Evolutionary conservation across 2,329 filamentous ascomycete genomes (phyloP).

Genomic region (Onygenales sp.): DNA sequence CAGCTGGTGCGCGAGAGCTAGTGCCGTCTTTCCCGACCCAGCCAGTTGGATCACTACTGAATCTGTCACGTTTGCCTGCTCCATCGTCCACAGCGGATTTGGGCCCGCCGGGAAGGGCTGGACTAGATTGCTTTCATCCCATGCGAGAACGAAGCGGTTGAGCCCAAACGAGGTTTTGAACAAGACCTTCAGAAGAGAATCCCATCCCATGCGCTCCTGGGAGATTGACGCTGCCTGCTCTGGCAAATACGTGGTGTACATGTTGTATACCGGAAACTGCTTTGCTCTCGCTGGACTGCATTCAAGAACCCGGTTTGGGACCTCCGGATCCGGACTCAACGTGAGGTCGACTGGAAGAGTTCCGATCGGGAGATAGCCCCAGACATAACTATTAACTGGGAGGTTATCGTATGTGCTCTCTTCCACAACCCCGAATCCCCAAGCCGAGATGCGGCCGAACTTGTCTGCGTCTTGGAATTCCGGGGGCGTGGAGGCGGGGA

Average conservation of each 20-base stretch:
- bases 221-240: slow-evolving; percentile 1
- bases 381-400: slow-evolving; percentile 12
- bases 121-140: slow-evolving; percentile 5
- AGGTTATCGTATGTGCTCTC: slow-evolving; percentile 12
- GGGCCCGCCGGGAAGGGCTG: slow-evolving; percentile 6
- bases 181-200: slow-evolving; percentile 12
- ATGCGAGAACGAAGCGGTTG: slow-evolving; percentile 17
- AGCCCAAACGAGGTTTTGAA: slow-evolving; percentile 15
- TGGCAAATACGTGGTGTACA: background rate
- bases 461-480: slow-evolving; percentile 12
- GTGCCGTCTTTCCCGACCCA: slow-evolving; percentile 16
- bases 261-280: slow-evolving; percentile 16
- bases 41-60: slow-evolving; percentile 15
- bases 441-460: slow-evolving; percentile 19
- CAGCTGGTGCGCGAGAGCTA: slow-evolving; percentile 14
- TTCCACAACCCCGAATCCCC: slow-evolving; percentile 15
- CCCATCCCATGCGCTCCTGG: slow-evolving; percentile 12
- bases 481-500: slow-evolving; percentile 13
- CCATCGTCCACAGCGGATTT: slow-evolving; percentile 11
- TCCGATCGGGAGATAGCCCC: slow-evolving; percentile 17
- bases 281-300: slow-evolving; percentile 13
- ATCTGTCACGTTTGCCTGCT: slow-evolving; percentile 11
- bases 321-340: slow-evolving; percentile 7
- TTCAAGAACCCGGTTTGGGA: slow-evolving; percentile 11
- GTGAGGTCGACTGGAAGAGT: slow-evolving; percentile 16